These are phyloP conservation scores for Cryptococcus sp. DNA, from an alignment of 1,284 basidiomycete genomes.

Conservation along the genomic window DNA sequence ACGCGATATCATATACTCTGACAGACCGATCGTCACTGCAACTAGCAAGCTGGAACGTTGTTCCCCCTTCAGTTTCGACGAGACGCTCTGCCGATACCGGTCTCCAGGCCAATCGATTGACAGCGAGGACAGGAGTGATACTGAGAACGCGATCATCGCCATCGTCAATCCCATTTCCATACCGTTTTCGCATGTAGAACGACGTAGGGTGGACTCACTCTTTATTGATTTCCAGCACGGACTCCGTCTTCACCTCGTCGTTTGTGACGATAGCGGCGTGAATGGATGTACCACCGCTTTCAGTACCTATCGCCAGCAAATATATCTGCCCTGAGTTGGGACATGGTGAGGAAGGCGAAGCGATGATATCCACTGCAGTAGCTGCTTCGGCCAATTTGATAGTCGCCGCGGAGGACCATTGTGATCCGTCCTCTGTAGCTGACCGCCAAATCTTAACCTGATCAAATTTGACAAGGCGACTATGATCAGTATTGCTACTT, in stretches of 20 bases:
- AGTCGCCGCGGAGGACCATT: slow-evolving; percentile 28
- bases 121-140: slow-evolving; percentile 47
- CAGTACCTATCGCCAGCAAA: slow-evolving; percentile 53
- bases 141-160: slow-evolving; percentile 16
- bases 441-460: slow-evolving; percentile 45
- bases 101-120: slow-evolving; percentile 51
- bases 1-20: slow-evolving; percentile 36
- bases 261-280: slow-evolving; percentile 18
- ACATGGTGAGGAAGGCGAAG: background rate
- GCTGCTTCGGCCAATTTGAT: slow-evolving; percentile 51
- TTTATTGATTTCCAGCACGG: slow-evolving; percentile 18
- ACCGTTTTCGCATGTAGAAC: too few species aligned
- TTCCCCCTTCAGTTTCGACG: background rate
- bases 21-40: slow-evolving; percentile 54
- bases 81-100: slow-evolving; percentile 1
- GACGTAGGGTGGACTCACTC: slow-evolving; percentile 24
- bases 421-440: slow-evolving; percentile 5
- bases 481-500: background rate
- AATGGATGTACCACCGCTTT: slow-evolving; percentile 48
- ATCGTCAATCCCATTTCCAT: background rate
- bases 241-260: slow-evolving; percentile 11
- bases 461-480: background rate
- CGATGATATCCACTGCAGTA: slow-evolving; percentile 48
- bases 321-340: slow-evolving; percentile 13
- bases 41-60: slow-evolving; percentile 46